These are phyloP conservation scores for Rhodotorula sp. DNA, from an alignment of 1,284 basidiomycete species.

Conservation along the genomic window DNA sequence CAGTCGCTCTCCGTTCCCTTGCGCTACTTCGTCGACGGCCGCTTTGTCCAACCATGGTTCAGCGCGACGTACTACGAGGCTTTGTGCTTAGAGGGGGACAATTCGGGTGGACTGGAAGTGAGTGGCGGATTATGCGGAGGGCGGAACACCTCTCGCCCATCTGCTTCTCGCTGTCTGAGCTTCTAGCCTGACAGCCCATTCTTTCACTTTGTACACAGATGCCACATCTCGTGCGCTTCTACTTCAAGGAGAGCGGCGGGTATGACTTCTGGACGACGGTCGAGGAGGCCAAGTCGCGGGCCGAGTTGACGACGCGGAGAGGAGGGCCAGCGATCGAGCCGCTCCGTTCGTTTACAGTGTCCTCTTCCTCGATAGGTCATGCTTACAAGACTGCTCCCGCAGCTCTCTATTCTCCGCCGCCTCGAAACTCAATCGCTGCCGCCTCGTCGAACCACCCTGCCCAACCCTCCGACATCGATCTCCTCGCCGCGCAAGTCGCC, in stretches of 20 bases:
- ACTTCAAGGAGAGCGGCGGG: conserved; percentile 39
- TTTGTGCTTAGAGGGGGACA: conserved; percentile 9
- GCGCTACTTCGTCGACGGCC: conserved; percentile 19
- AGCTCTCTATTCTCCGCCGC: background rate
- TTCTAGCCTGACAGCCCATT: no score
- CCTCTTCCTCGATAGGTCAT: no score
- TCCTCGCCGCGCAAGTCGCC: background rate
- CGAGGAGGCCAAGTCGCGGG: conserved; percentile 31
- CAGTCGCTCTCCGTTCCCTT: conserved; percentile 30
- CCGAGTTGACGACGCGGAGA: background rate
- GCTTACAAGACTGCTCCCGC: background rate
- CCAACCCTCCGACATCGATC: background rate
- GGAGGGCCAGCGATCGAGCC: conserved; percentile 16
- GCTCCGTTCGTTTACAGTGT: conserved; percentile 28
- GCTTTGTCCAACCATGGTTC: conserved; percentile 40
- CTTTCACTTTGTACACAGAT: background rate
- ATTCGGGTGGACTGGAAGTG: conserved; percentile 23
- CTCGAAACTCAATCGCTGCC: background rate
- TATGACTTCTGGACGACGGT: conserved; percentile 32
- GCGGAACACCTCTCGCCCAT: no score
- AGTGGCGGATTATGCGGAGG: background rate
- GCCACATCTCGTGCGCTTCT: conserved; percentile 24
- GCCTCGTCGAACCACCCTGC: background rate
- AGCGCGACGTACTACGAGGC: conserved; percentile 37
- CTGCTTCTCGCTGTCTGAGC: background rate